Percentiles rank a stretch among this genome's conserved stretches.
Evolutionary conservation across 2,329 filamentous ascomycete genomes (phyloP).

Genomic region (Paecilomyces formosus): DNA sequence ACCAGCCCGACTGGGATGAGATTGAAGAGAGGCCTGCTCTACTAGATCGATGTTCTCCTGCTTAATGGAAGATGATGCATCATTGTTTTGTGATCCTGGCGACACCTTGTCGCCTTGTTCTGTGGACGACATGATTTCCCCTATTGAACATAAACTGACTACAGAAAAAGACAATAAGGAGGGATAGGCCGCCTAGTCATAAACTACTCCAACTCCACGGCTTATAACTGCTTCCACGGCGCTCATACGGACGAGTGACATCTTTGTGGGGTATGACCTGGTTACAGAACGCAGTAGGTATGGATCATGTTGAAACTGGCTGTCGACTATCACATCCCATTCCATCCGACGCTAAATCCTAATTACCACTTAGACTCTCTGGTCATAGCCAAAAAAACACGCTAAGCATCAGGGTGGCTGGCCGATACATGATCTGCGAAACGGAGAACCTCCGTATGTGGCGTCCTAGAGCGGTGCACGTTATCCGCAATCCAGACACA

Average conservation of each 20-base stretch:
- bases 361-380: neutral
- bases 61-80: neutral
- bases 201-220: neutral
- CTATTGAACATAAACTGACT: neutral
- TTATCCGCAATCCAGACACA: neutral
- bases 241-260: neutral
- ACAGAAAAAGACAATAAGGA: neutral
- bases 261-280: neutral
- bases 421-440: neutral
- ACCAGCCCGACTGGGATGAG: slow-evolving; percentile 22
- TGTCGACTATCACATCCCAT: neutral
- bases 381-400: neutral
- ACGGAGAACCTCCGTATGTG: neutral
- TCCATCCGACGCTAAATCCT: neutral
- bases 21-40: neutral
- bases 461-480: neutral
- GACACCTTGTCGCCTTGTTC: neutral
- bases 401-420: neutral
- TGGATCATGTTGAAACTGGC: neutral
- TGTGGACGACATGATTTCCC: neutral
- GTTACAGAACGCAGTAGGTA: neutral
- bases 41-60: neutral
- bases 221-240: neutral
- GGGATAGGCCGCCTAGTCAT: neutral
- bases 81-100: neutral